A percentile compares a stretch with the other conserved stretches of the same genome.
phyloP scores from a whole-genome alignment of 1,284 basidiomycete genomes.

The Naganishia sp. region DNA sequence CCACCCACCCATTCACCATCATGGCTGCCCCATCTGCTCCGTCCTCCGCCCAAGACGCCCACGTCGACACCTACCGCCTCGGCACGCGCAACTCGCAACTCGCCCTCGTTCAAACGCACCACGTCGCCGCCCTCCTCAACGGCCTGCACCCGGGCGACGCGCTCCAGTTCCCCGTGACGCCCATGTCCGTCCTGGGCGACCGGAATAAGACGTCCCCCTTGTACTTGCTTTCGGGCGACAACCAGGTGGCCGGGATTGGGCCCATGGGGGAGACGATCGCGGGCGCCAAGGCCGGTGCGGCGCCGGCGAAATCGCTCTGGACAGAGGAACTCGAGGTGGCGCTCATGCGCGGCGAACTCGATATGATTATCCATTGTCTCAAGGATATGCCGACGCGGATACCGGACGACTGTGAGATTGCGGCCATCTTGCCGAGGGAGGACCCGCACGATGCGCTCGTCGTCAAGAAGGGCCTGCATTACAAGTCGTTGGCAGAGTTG shows the following conservation, averaged over 20 bases:
- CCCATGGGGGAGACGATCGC: not conserved
- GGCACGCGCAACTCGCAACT: constrained; percentile 84
- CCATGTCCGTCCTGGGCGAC: constrained; percentile 90
- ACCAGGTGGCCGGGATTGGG: constrained; percentile 16
- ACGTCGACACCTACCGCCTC: constrained; percentile 50
- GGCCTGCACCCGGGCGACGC: constrained; percentile 27
- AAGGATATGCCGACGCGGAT: constrained; percentile 93
- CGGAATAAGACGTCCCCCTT: constrained; percentile 72
- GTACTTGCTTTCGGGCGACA: constrained; percentile 51
- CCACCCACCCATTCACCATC: not conserved
- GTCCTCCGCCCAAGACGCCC: not conserved
- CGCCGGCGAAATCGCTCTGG: constrained; percentile 73
- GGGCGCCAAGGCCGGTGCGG: constrained; percentile 9
- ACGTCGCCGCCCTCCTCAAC: constrained; percentile 57
- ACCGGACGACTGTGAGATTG: constrained; percentile 81
- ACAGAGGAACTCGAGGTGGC: constrained; percentile 91
- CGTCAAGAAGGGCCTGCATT: constrained; percentile 72
- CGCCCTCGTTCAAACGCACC: constrained; percentile 81
- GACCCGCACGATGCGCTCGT: constrained; percentile 88
- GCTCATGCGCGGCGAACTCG: constrained; percentile 70
- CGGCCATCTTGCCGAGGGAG: constrained; percentile 81
- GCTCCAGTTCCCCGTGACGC: constrained; percentile 67
- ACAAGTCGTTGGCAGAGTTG: constrained; percentile 77
- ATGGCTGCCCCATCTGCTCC: not conserved
- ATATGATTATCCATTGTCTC: constrained; percentile 89